Percentiles rank a stretch among this genome's conserved stretches.
phyloP scores from a whole-genome alignment of 345 rosid genomes.

The Psidium friedrichsthalianum region DNA sequence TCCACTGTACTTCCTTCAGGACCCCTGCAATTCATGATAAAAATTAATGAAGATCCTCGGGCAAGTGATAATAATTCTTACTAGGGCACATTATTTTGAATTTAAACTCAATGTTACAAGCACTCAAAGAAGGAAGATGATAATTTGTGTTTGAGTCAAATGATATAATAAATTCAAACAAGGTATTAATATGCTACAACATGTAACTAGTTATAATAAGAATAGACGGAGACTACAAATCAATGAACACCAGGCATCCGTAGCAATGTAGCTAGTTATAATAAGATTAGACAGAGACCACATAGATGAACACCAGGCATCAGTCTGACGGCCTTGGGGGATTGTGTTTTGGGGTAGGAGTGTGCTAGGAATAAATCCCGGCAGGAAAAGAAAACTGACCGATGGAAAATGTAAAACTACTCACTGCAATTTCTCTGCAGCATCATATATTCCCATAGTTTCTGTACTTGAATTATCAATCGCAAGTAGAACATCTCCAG shows the following conservation, averaged over 20 bases:
- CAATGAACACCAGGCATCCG: not conserved
- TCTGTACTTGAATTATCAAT: conserved; percentile 60
- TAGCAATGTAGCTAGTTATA: not conserved
- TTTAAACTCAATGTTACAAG: not conserved
- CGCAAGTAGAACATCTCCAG: conserved; percentile 72
- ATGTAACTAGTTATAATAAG: not conserved
- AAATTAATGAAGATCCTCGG: not conserved
- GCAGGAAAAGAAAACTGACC: not conserved
- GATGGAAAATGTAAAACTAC: conserved; percentile 1
- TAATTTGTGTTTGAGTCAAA: not conserved
- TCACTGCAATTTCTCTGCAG: conserved; percentile 88
- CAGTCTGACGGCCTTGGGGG: not conserved
- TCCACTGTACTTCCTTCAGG: conserved; percentile 88
- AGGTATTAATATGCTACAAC: not conserved
- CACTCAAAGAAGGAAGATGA: not conserved
- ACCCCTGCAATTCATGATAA: conserved; percentile 46
- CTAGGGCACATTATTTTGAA: not conserved
- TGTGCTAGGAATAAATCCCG: not conserved
- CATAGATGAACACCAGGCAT: not conserved
- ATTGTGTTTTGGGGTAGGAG: not conserved
- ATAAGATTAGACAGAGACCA: not conserved
- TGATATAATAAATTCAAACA: not conserved
- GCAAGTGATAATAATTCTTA: not conserved
- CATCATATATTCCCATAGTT: conserved; percentile 76
- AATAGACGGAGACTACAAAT: not conserved